phyloP scores from a whole-genome alignment of 805 yeast genomes.

The Crinitomyces ghanaensis region DNA sequence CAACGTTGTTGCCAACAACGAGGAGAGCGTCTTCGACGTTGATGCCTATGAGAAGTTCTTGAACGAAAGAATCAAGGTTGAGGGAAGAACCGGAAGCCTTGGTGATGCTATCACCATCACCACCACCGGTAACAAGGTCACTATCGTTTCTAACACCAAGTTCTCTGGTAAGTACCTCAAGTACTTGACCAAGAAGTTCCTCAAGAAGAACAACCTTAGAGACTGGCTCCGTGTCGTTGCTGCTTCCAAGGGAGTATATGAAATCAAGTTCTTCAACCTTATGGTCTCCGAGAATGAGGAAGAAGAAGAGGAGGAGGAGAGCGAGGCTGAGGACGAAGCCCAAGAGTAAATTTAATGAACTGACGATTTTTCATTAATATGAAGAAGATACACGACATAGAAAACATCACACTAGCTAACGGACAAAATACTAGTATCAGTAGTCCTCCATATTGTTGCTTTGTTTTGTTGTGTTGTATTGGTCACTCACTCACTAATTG shows the following conservation, averaged over 20 bases:
- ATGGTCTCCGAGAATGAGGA: constrained; percentile 92
- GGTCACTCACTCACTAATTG: too few relatives aligned
- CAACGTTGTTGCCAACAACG: constrained; percentile 94
- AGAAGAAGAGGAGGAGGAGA: constrained; percentile 55
- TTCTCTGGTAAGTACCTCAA: constrained; percentile 99
- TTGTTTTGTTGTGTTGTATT: too few relatives aligned
- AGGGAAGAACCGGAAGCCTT: constrained; percentile 90
- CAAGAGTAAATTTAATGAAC: constrained; percentile 4
- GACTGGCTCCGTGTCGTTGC: constrained; percentile 99
- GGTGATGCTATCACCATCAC: constrained; percentile 88
- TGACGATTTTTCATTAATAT: too few relatives aligned
- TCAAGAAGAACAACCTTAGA: constrained; percentile 99
- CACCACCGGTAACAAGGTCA: constrained; percentile 76
- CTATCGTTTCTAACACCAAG: constrained; percentile 84
- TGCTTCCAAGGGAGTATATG: constrained; percentile 88
- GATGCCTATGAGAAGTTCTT: constrained; percentile 96
- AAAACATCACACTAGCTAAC: too few relatives aligned
- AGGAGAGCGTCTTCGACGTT: constrained; percentile 95
- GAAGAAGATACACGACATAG: too few relatives aligned
- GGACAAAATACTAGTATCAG: too few relatives aligned
- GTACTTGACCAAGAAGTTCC: constrained; percentile 99
- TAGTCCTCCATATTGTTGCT: too few relatives aligned
- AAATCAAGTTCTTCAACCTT: constrained; percentile 98
- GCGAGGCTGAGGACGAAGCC: constrained; percentile 9
- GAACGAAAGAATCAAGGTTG: constrained; percentile 98